Conservation (phyloP, 73 alveolate genomes). For the Symbiodinium pilosum region DNA sequence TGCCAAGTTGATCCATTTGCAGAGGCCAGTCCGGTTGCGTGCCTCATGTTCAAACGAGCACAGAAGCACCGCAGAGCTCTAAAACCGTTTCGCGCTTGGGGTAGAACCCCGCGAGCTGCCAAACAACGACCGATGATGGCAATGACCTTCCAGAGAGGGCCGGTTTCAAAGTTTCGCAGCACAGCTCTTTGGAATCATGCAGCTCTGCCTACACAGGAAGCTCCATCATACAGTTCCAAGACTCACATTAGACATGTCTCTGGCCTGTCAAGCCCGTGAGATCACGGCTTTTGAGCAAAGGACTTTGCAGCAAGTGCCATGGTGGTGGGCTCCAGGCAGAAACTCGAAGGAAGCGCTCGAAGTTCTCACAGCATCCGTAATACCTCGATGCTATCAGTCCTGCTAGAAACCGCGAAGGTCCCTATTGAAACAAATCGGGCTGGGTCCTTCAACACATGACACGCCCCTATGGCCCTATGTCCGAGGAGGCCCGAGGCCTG, state of each 20-base stretch:
- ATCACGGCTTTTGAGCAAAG: too few relatives aligned
- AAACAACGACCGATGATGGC: constrained; percentile 13
- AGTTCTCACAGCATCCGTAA: constrained; percentile 28
- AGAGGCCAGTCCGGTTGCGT: background rate
- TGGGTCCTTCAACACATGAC: too few relatives aligned
- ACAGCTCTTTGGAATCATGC: too few relatives aligned
- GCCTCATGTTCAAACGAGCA: background rate
- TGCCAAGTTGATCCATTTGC: constrained; percentile 1
- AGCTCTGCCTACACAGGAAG: too few relatives aligned
- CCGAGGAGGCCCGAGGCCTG: too few relatives aligned
- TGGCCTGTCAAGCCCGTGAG: too few relatives aligned
- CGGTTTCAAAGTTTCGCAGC: background rate
- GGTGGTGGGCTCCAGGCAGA: background rate
- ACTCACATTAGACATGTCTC: too few relatives aligned
- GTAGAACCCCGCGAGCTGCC: background rate
- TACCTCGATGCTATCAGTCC: background rate
- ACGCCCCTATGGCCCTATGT: too few relatives aligned
- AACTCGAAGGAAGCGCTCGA: constrained; percentile 8
- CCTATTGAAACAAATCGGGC: background rate
- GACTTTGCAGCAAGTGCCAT: too few relatives aligned
- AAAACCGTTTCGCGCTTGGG: too few relatives aligned
- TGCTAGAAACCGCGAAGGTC: background rate
- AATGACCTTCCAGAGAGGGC: background rate
- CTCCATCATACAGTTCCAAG: too few relatives aligned
- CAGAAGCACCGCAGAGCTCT: background rate